phyloP scores from a whole-genome alignment of 768 basidiomycete species.

The Tricholoma flavovirens region DNA sequence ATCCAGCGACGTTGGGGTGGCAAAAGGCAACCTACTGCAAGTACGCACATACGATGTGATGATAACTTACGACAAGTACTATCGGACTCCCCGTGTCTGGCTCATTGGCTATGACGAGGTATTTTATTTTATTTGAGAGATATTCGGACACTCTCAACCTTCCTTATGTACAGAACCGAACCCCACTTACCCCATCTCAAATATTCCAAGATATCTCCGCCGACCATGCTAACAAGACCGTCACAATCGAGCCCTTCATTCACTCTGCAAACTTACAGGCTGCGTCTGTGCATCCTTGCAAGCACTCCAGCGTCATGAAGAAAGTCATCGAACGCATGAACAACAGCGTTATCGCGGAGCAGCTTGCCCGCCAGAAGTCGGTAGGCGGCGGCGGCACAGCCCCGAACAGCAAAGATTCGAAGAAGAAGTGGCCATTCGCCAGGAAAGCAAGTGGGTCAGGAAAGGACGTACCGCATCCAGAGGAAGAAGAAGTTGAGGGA shows the following conservation, averaged over 20 bases:
- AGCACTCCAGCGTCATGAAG: conserved; percentile 99
- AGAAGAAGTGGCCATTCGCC: conserved; percentile 85
- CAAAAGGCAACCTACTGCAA: conserved; percentile 83
- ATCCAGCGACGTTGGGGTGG: conserved; percentile 53
- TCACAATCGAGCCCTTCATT: conserved; percentile 98
- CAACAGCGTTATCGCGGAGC: conserved; percentile 75
- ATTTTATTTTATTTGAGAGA: conserved; percentile 2
- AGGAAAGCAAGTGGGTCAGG: conserved; percentile 61
- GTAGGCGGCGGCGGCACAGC: conserved; percentile 19
- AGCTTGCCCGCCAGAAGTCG: conserved; percentile 60
- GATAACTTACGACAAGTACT: conserved; percentile 99
- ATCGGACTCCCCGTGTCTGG: conserved; percentile 98
- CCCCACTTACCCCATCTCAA: conserved; percentile 79
- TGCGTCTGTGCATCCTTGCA: conserved; percentile 97
- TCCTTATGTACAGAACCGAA: conserved; percentile 58
- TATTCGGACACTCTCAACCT: conserved; percentile 5
- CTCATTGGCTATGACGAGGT: conserved; percentile 97
- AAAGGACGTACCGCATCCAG: conserved; percentile 43
- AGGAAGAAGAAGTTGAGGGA: conserved; percentile 76
- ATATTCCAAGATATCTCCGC: conserved; percentile 97
- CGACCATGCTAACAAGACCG: conserved; percentile 97
- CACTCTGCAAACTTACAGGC: conserved; percentile 80
- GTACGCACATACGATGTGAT: conserved; percentile 99
- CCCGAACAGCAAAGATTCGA: conserved; percentile 42
- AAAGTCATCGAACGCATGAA: conserved; percentile 99